Evolutionary conservation across 1,284 basidiomycete genomes (phyloP).

Genomic region (Tausonia pullulans): DNA sequence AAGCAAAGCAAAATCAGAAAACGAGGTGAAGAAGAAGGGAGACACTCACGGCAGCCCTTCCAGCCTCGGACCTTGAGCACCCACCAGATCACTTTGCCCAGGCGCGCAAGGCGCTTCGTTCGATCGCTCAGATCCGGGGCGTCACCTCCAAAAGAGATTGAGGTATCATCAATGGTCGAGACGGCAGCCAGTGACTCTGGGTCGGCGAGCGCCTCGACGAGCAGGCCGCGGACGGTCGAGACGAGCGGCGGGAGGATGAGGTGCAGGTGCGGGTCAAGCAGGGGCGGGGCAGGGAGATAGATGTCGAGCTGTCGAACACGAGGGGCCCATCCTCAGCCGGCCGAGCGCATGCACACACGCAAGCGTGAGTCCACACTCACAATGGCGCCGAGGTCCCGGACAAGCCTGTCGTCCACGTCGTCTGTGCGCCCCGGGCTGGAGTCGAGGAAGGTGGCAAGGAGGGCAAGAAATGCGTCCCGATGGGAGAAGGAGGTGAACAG

Average conservation of each 20-base stretch:
- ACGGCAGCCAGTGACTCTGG: too few species aligned
- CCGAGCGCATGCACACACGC: too few species aligned
- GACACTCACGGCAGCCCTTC: constrained; percentile 13
- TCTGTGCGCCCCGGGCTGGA: not conserved
- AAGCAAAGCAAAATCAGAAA: not conserved
- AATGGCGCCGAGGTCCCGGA: constrained; percentile 36
- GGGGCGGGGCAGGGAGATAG: constrained; percentile 87
- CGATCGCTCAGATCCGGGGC: too few species aligned
- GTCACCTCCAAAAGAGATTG: too few species aligned
- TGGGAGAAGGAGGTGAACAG: constrained; percentile 9
- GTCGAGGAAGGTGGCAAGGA: constrained; percentile 1
- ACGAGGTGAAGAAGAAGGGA: not conserved
- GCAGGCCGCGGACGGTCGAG: not conserved
- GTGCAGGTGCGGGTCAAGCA: constrained; percentile 93
- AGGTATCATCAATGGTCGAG: too few species aligned
- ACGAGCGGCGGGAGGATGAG: constrained; percentile 67
- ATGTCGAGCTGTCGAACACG: constrained; percentile 52
- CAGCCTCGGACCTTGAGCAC: constrained; percentile 17
- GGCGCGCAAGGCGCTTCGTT: not conserved
- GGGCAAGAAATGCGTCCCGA: constrained; percentile 6
- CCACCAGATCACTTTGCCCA: constrained; percentile 16
- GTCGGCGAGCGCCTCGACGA: not conserved
- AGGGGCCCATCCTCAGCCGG: too few species aligned
- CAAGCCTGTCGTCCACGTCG: constrained; percentile 42
- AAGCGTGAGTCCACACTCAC: constrained; percentile 22